Evolutionary conservation across 2,329 filamentous ascomycete genomes (phyloP).

Genomic region (Microdochium trichocladiopsis): DNA sequence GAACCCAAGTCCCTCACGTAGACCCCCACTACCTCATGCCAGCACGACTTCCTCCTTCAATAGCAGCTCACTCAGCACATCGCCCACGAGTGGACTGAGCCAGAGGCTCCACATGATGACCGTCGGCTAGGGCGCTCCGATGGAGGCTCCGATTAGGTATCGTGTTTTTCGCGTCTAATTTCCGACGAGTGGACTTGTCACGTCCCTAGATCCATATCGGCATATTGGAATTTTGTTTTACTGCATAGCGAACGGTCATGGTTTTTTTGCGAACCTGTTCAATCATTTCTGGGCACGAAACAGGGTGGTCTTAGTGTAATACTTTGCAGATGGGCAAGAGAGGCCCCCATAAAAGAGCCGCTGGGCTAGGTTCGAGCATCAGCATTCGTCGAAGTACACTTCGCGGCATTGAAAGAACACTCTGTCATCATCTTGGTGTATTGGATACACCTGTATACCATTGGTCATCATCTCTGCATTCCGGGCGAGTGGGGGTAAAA

Average conservation of each 20-base stretch:
- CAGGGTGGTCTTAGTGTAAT: neutral
- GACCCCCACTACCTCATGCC: constrained; percentile 33
- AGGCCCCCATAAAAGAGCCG: neutral
- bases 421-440: neutral
- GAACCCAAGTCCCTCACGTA: constrained; percentile 44
- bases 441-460: neutral
- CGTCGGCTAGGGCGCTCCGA: constrained; percentile 34
- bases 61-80: constrained; percentile 42
- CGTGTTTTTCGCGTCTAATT: no score
- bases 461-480: neutral
- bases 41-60: constrained; percentile 47
- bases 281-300: neutral
- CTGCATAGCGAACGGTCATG: constrained; percentile 30
- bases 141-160: neutral
- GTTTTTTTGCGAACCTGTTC: neutral
- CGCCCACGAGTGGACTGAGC: constrained; percentile 41
- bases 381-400: neutral
- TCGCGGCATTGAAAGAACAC: neutral
- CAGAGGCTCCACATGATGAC: constrained; percentile 60
- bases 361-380: neutral
- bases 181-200: no score
- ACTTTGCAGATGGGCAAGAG: neutral
- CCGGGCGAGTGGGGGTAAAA: neutral
- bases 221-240: constrained; percentile 23
- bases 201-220: no score